Conservation (phyloP, 805 yeast species). For the Blastobotrys americana region DNA sequence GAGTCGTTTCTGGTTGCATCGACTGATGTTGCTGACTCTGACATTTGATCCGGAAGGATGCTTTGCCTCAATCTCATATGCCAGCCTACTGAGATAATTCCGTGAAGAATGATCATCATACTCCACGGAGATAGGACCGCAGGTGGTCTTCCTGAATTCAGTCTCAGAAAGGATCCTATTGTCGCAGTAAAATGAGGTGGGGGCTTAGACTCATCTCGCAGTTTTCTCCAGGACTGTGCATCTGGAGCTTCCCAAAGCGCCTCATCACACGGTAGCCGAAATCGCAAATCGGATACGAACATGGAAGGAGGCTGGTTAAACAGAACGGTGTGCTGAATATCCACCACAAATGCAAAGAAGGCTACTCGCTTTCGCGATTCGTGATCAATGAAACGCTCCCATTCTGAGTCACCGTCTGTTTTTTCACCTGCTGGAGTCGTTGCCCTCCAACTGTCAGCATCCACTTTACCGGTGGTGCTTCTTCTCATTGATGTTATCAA, state of each 20-base stretch:
- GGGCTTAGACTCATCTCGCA: slow-evolving; percentile 7
- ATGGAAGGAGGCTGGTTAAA: slow-evolving; percentile 64
- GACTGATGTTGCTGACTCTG: slow-evolving; percentile 4
- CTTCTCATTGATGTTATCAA: slow-evolving; percentile 21
- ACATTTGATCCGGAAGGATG: slow-evolving; percentile 6
- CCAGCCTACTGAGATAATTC: slow-evolving; percentile 21
- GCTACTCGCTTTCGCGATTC: slow-evolving; percentile 76
- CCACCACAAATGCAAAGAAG: slow-evolving; percentile 74
- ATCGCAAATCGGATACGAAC: slow-evolving; percentile 50
- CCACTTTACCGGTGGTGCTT: slow-evolving; percentile 1
- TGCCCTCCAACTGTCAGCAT: slow-evolving; percentile 5
- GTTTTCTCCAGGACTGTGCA: slow-evolving; percentile 14
- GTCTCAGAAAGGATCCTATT: slow-evolving; percentile 15
- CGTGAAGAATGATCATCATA: slow-evolving; percentile 24
- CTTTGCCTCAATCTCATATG: slow-evolving; percentile 17
- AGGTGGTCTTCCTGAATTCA: slow-evolving; percentile 10
- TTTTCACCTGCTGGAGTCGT: slow-evolving; percentile 3
- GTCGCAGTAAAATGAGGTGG: slow-evolving; percentile 19
- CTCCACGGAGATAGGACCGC: slow-evolving; percentile 22
- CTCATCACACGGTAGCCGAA: slow-evolving; percentile 59
- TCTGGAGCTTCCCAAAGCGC: slow-evolving; percentile 44
- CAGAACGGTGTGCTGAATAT: slow-evolving; percentile 67
- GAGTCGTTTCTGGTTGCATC: slow-evolving; percentile 2
- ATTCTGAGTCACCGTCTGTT: slow-evolving; percentile 11
- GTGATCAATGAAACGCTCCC: slow-evolving; percentile 17